Base-by-base conservation (phyloP, 2,329 filamentous ascomycete genomes). In the Blastomyces silverae region DNA sequence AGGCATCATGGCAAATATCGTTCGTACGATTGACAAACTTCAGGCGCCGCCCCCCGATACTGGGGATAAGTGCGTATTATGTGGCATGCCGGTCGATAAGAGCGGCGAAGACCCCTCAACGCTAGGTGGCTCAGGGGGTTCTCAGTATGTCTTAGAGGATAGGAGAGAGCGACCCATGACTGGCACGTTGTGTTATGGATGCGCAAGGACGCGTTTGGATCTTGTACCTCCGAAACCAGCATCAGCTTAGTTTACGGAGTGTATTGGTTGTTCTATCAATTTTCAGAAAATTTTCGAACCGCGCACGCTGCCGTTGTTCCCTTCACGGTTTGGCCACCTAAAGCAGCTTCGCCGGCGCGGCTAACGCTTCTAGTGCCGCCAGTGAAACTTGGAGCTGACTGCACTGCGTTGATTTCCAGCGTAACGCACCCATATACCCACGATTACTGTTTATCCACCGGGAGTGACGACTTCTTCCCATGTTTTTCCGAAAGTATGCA, bases 1-100 rank as follows among this genome's bases (percentile, higher is more conserved):
- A 2, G 91, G 90, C 64, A 91, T 97, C 64, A 92, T 99, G 69
- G 89, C 92, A 42, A 99, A 99, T 74, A 94, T 99, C 11, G 93
- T 97, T 5, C 86, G 91, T 67, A 99, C 93, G 44, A 88, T 90
- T n/a, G 88, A 87, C 62, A 96, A 95, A 77, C 82, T 97, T 52
- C 81, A 87, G 57, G 74, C 79, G 0, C 70, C 79, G 28, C 70
- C 70, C 58, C 69, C 74, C 8, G 72, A 71, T 25, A 73, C 68
- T 56, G 73, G 72, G 17, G 69, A 69, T 31, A 70, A 70, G 59
- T 95, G 91, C 71, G 82, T 83, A 44, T 74, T 93, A 10, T 96
- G 91, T 75, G 84, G 85, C 61, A 85, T 89, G 77, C 84, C 85
- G 44, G 79, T 92, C 15, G 83, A 87, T 50, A 37, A 50, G 17